These are phyloP conservation scores for Coccomyxa subellipsoidea DNA, from an alignment of 163 green algal species.

Conservation along the genomic window DNA sequence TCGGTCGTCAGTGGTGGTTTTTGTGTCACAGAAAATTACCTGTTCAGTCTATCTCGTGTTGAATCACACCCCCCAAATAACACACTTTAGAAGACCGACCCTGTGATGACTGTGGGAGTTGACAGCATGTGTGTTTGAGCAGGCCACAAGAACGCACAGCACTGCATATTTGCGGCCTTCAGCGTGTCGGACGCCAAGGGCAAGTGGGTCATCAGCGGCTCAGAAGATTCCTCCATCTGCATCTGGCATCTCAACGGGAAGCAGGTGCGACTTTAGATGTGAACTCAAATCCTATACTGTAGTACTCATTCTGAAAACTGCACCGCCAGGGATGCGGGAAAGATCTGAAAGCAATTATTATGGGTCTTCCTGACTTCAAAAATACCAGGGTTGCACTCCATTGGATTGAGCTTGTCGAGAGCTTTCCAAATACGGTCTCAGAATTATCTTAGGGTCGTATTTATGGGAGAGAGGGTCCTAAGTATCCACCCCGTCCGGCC, in stretches of 20 bases:
- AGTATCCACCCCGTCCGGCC: too few relatives aligned
- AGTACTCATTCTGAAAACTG: background rate
- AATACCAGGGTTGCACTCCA: background rate
- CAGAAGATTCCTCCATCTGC: constrained; percentile 65
- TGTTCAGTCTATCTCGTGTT: too few relatives aligned
- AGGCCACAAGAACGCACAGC: constrained; percentile 31
- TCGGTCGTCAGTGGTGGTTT: too few relatives aligned
- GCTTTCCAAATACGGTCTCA: too few relatives aligned
- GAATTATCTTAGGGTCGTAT: too few relatives aligned
- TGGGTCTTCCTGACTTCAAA: too few relatives aligned
- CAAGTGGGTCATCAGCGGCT: constrained; percentile 61
- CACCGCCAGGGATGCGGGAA: background rate
- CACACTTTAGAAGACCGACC: too few relatives aligned
- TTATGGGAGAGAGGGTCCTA: too few relatives aligned
- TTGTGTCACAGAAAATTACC: too few relatives aligned
- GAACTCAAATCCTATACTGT: background rate
- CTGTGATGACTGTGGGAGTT: too few relatives aligned
- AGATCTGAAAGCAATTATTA: too few relatives aligned
- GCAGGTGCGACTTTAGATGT: constrained; percentile 12
- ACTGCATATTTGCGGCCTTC: constrained; percentile 37
- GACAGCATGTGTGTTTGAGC: background rate
- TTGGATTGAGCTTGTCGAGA: background rate
- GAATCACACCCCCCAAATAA: too few relatives aligned
- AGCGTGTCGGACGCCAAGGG: constrained; percentile 17
- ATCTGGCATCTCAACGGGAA: constrained; percentile 66